Evolutionary conservation across 148 eudicot genomes (phyloP), one percentile per base, ranked within the genome.

Genomic region (Rhododendron ferrugineum): DNA sequence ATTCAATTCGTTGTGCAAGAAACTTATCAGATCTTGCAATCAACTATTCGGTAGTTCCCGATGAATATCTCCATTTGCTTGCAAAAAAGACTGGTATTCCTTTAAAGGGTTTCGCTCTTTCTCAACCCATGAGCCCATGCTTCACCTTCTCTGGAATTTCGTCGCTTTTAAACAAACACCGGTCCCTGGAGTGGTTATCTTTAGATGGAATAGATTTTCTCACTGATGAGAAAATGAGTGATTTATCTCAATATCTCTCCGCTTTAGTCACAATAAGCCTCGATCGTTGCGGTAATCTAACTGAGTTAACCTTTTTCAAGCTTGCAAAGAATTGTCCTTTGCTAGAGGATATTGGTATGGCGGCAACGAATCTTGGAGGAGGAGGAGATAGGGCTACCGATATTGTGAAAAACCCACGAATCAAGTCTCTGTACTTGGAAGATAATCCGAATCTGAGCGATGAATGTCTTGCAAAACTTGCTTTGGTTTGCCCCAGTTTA

Each of bases 401-500:
- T 68, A 22, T 86, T 80, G 88, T 82, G 30, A 81, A 64, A 78
- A 88, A 91, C 77, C 78, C 85, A 5, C 72, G 75, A 5, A 87
- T 93, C 60, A 89, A 86, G 87, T 82, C 87, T 42, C 70, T 94
- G 82, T 62, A 78, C 82, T 85, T 94, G 87, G 40, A 84, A 10
- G 66, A 74, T 0, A 92, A 90, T 87, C 68, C 73, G 75, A 62
- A 86, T 47, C 60, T 94, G 85, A 90, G 83, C 80, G 90, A 90
- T 44, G 90, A 89, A 68, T 90, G 90, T 84, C 91, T 93, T 26
- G 89, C 87, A 56, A 86, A 81, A 37, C 81, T 94, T 88, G 90
- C 92, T 42, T 26, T 78, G 1, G 85, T 88, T 42, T 92, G 98
- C 87, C 96, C 94, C 13, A 88, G 86, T 84, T 78, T 94, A 44